Evolutionary conservation across 257 asterid genomes (phyloP), one percentile per base, ranked within the genome.

Genomic region (Petrea volubilis): DNA sequence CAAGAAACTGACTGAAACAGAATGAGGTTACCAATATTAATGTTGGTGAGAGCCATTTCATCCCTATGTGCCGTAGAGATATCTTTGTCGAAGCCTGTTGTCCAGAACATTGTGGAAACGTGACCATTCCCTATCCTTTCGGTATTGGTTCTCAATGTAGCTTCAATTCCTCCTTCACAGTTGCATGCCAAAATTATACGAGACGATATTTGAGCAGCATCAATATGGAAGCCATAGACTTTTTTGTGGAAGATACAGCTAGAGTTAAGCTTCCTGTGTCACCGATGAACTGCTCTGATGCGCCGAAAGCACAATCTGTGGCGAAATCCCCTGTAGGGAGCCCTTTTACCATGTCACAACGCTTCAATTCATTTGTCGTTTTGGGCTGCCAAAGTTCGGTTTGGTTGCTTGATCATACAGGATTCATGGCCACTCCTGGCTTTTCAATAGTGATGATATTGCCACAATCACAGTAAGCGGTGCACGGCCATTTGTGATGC

Each of bases 41-140:
- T n/a, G 7, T 65, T 21, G 46, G n/a, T n/a, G n/a, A n/a, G 4
- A 0, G 5, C 70, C 15, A 10, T 65, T 46, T 17, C 55, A 15
- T 12, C 9, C 15, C 14, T 77, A 10, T 58, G 44, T 14, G 31
- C 57, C 2, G 55, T 64, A 1, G 59, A 64, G 0, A 6, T 47
- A 56, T 20, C 82, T 18, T 9, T 47, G 40, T 56, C 80, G 3
- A 63, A 21, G 36, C 80, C 72, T 1, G 44, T n/a, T 83, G 87
- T 41, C 73, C 60, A 7, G 71, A 53, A 7, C 60, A n/a, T 23
- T 83, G 85, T 15, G 85, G 87, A 21, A 74, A 74, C 9, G 33
- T 83, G 47, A 77, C 75, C 14, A 77, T 83, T 62, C 85, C 85
- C 2, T 83, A 83, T 46, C 85, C 87, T n/a, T 83, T 83, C 8